Conservation (phyloP, 306 rosid genomes). For the Senna tora region DNA sequence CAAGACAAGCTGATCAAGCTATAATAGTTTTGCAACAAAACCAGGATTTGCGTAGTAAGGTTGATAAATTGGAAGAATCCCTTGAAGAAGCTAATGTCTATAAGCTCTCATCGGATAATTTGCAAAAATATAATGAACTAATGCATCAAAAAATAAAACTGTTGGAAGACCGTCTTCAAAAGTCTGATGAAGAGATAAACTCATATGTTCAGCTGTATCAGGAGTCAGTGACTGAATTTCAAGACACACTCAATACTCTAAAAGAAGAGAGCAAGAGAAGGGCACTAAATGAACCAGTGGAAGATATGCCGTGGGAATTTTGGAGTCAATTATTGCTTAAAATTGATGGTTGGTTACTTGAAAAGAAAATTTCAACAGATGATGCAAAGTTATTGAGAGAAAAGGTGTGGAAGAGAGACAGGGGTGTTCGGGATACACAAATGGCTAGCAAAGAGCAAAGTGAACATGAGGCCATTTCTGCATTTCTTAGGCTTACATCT, state of each 20-base stretch:
- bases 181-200: slow-evolving; percentile 78
- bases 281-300: slow-evolving; percentile 63
- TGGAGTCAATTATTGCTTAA: slow-evolving; percentile 85
- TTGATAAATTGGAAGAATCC: slow-evolving; percentile 79
- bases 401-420: slow-evolving; percentile 82
- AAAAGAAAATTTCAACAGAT: slow-evolving; percentile 66
- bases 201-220: slow-evolving; percentile 83
- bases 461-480: slow-evolving; percentile 63
- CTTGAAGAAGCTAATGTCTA: slow-evolving; percentile 68
- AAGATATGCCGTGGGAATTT: slow-evolving; percentile 93
- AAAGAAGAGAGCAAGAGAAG: slow-evolving; percentile 82
- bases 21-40: slow-evolving; percentile 69
- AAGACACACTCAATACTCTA: slow-evolving; percentile 64
- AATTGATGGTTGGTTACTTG: slow-evolving; percentile 93
- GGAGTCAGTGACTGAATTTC: slow-evolving; percentile 84
- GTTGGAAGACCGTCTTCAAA: slow-evolving; percentile 82
- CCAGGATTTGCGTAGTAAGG: slow-evolving; percentile 78
- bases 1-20: slow-evolving; percentile 78
- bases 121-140: slow-evolving; percentile 63
- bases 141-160: slow-evolving; percentile 78
- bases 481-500: slow-evolving; percentile 69
- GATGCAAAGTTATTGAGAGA: slow-evolving; percentile 80
- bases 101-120: slow-evolving; percentile 75
- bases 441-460: slow-evolving; percentile 66
- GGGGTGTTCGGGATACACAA: slow-evolving; percentile 60